These are phyloP conservation scores for Acidiella bohemica DNA, from an alignment of 495 filamentous ascomycete genomes.

Conservation along the genomic window DNA sequence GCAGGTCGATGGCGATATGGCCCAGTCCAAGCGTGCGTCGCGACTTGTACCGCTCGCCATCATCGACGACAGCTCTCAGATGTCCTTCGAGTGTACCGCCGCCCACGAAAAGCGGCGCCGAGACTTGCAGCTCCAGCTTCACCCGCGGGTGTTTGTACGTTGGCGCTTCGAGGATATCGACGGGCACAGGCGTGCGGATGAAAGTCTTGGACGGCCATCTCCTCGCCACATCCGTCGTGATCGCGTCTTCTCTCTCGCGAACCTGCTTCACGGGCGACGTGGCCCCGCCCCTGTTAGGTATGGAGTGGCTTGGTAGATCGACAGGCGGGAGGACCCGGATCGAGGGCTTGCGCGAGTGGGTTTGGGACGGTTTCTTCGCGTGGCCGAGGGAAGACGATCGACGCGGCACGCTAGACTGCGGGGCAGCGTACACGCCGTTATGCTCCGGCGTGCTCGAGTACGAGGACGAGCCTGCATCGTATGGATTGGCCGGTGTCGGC, in stretches of 20 bases:
- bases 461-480: conserved; percentile 20
- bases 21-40: conserved; percentile 27
- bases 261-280: conserved; percentile 26
- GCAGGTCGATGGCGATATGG: conserved; percentile 36
- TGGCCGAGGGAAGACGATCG: conserved; percentile 26
- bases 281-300: conserved; percentile 22
- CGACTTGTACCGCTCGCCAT: conserved; percentile 24
- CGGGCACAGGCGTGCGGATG: conserved; percentile 19
- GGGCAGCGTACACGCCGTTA: conserved; percentile 28
- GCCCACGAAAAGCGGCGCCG: conserved; percentile 30
- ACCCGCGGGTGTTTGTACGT: conserved; percentile 28
- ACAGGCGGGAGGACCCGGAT: conserved; percentile 8
- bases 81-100: conserved; percentile 30
- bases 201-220: conserved; percentile 26
- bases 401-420: conserved; percentile 25
- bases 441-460: conserved; percentile 23
- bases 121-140: conserved; percentile 25
- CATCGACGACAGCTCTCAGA: conserved; percentile 27
- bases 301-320: conserved; percentile 16
- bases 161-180: conserved; percentile 28
- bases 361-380: conserved; percentile 5
- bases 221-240: conserved; percentile 20
- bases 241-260: conserved; percentile 20
- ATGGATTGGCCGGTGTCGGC: conserved; percentile 1
- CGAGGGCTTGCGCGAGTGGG: conserved; percentile 2